Percentiles rank a stretch among this genome's conserved stretches.
Evolutionary conservation across 208 protist species (phyloP).

Genomic region (Vickermania spadyakhi): DNA sequence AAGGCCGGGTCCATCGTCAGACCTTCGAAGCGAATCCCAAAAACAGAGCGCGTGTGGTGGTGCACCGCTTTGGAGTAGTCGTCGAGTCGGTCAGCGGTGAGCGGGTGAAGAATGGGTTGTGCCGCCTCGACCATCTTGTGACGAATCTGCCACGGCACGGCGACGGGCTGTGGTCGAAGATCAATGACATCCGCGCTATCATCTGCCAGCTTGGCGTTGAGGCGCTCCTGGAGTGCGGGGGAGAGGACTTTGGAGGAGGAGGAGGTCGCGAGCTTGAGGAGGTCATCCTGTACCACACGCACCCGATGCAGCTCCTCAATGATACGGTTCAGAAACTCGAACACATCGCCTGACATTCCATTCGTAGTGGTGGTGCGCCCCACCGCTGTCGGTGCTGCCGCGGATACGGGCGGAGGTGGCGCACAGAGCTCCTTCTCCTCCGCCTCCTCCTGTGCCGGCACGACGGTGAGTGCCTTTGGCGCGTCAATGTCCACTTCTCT

Average conservation of each 20-base stretch:
- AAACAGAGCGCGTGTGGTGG: slow-evolving; percentile 32
- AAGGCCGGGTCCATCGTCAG: slow-evolving; percentile 63
- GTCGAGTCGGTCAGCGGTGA: slow-evolving; percentile 40
- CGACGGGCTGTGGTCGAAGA: slow-evolving; percentile 45
- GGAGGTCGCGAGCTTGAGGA: slow-evolving; percentile 17
- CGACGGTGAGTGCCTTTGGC: background rate
- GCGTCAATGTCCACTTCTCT: background rate
- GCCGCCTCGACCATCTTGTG: slow-evolving; percentile 42
- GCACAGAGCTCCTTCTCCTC: background rate
- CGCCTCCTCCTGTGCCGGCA: background rate
- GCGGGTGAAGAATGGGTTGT: slow-evolving; percentile 72
- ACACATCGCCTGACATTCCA: slow-evolving; percentile 23
- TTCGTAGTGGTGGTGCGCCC: background rate
- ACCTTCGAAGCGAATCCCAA: slow-evolving; percentile 80
- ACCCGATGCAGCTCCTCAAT: slow-evolving; percentile 81
- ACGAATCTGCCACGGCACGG: slow-evolving; percentile 62
- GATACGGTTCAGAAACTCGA: slow-evolving; percentile 71
- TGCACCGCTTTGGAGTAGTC: slow-evolving; percentile 29
- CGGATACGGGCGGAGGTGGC: background rate
- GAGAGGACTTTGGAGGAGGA: slow-evolving; percentile 11
- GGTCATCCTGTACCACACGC: slow-evolving; percentile 57
- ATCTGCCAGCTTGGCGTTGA: slow-evolving; percentile 38
- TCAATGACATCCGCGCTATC: slow-evolving; percentile 49
- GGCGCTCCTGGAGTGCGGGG: slow-evolving; percentile 28
- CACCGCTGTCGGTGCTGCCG: background rate